Evolutionary conservation across 495 filamentous ascomycete species (phyloP).

Genomic region (Poronia punctata): DNA sequence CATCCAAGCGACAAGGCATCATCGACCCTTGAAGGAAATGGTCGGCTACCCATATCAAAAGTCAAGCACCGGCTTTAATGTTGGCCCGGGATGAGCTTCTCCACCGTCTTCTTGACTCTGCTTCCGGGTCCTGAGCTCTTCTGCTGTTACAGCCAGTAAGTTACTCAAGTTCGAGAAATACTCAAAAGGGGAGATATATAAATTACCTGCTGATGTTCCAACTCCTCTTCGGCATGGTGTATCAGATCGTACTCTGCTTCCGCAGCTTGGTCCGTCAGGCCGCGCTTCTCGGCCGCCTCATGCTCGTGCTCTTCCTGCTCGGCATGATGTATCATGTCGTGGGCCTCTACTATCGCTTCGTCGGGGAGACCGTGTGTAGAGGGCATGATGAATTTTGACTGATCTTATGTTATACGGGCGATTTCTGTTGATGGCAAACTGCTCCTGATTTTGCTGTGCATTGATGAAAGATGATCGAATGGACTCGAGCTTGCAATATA

Average conservation of each 20-base stretch:
- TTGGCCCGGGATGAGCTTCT: constrained; percentile 18
- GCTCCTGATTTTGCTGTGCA: too few species aligned
- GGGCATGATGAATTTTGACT: constrained; percentile 18
- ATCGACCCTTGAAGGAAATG: too few species aligned
- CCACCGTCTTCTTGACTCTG: constrained; percentile 20
- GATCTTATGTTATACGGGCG: not conserved
- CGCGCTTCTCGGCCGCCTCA: constrained; percentile 22
- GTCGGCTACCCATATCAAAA: too few species aligned
- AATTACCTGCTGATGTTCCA: constrained; percentile 19
- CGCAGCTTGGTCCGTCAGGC: constrained; percentile 19
- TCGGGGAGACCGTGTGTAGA: constrained; percentile 24
- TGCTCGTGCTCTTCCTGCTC: constrained; percentile 28
- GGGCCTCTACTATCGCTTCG: constrained; percentile 15
- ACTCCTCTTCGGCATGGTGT: constrained; percentile 20
- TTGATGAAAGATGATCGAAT: too few species aligned
- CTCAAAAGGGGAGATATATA: not conserved
- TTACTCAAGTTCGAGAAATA: not conserved
- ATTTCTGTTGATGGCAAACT: too few species aligned
- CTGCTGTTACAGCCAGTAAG: not conserved
- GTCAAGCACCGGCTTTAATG: too few species aligned
- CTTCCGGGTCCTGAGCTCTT: constrained; percentile 8
- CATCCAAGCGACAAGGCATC: too few species aligned
- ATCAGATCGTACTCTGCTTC: constrained; percentile 27
- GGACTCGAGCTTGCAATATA: too few species aligned
- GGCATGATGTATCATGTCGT: constrained; percentile 29